These are phyloP conservation scores for Yueomyces sp. DNA, from an alignment of 1,139 yeast species.

Conservation along the genomic window DNA sequence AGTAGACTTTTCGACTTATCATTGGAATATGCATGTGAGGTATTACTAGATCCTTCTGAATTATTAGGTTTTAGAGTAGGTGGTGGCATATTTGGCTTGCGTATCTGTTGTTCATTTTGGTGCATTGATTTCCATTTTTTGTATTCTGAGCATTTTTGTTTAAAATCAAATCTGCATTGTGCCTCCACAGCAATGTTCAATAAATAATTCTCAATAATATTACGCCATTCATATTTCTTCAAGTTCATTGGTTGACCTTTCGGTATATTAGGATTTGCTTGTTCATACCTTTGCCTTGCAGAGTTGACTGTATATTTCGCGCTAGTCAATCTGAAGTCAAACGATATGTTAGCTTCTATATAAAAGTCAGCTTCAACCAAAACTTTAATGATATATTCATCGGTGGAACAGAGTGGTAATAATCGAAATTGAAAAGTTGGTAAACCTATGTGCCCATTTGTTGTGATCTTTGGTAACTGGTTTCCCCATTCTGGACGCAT, in stretches of 20 bases:
- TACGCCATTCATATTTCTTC: constrained; percentile 50
- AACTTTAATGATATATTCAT: constrained; percentile 33
- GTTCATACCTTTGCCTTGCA: constrained; percentile 38
- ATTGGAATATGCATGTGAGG: not conserved
- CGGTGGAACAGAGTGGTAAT: constrained; percentile 39
- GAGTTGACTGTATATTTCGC: constrained; percentile 47
- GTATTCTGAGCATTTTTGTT: constrained; percentile 32
- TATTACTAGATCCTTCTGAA: not conserved
- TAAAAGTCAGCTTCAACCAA: constrained; percentile 46
- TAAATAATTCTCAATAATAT: constrained; percentile 51
- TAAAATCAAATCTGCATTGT: constrained; percentile 51
- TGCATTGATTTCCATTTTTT: constrained; percentile 27
- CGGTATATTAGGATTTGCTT: constrained; percentile 14
- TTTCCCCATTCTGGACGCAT: constrained; percentile 42
- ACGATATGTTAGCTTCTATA: constrained; percentile 43
- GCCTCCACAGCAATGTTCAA: constrained; percentile 57
- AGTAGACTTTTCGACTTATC: constrained; percentile 4
- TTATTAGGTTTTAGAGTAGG: constrained; percentile 18
- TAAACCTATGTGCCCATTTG: constrained; percentile 10
- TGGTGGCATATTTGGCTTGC: constrained; percentile 23
- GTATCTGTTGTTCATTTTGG: constrained; percentile 6
- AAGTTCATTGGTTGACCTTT: constrained; percentile 21
- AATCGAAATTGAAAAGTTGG: constrained; percentile 28
- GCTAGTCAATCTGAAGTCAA: constrained; percentile 38
- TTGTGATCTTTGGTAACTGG: constrained; percentile 32